Evolutionary conservation across 1,284 basidiomycete species (phyloP), one percentile per base, ranked within the genome.

Genomic region (Amylostereum areolatum): DNA sequence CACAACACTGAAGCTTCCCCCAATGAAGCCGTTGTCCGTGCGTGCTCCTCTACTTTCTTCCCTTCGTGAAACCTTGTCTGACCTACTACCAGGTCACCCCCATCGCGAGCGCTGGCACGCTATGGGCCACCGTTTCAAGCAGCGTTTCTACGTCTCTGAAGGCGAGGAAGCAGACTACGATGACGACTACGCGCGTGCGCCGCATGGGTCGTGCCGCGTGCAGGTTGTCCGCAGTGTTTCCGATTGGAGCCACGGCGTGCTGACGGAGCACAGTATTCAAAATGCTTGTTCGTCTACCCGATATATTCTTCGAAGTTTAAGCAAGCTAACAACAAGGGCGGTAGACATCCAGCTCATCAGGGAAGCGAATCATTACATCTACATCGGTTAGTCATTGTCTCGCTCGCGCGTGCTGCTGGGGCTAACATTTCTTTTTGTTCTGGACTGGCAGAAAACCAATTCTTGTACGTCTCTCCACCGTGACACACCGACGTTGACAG

Each of bases 181-280:
- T 41, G 55, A 59, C 25, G 48, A 56, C 18, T 78, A 80, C 52
- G 56, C 65, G 2, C 64, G 63, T 4, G 66, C 72, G 1, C 68
- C 70, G 8, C 68, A 76, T 12, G 74, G 75, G 1, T 73, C 70
- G 7, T 85, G 83, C 58, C 72, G 71, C 28, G 85, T 92, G 12
- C 91, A 94, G 66, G 89, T 79, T 18, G 73, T 91, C 31, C 78
- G 92, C 47, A 92, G 89, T 54, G 86, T 92, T 12, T 83, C 77
- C 3, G 93, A 97, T 66, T 97, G 92, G 92, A 90, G 86, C 62
- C 90, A 93, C 62, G 93, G 93, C 18, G 87, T 92, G 25, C 72
- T 94, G 55, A 85, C 81, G 1, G 92, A 95, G 65, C 77, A 82
- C 55, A 89, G 85, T 64, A 89, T 95, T 50, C 92, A 94, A 68